Conservation (phyloP, 495 filamentous ascomycete genomes). For the Aspergillus asperescens region DNA sequence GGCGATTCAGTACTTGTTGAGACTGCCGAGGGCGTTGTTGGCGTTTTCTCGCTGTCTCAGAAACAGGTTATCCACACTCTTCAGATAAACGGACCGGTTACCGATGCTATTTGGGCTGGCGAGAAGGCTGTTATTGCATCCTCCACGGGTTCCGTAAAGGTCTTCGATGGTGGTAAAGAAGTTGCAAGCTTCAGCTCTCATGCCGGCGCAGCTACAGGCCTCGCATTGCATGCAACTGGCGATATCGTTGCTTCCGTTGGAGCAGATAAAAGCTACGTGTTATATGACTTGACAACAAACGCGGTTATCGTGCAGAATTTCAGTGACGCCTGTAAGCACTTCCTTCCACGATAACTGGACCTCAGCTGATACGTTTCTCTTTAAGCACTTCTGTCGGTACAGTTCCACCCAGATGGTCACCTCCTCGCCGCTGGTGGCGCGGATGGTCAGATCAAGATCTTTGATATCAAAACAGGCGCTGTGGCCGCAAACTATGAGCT, state of each 20-base stretch:
- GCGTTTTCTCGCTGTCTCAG: conserved; percentile 71
- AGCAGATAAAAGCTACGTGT: conserved; percentile 85
- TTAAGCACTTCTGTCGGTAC: conserved; percentile 67
- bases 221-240: conserved; percentile 79
- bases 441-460: conserved; percentile 76
- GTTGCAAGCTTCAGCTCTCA: conserved; percentile 65
- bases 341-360: background rate
- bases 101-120: conserved; percentile 74
- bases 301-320: conserved; percentile 70
- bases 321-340: conserved; percentile 69
- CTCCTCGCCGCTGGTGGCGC: conserved; percentile 78
- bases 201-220: conserved; percentile 69
- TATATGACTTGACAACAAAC: conserved; percentile 72
- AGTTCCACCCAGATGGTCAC: conserved; percentile 94
- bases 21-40: conserved; percentile 68
- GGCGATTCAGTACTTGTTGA: conserved; percentile 73
- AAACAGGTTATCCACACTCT: conserved; percentile 64
- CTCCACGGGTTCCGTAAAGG: conserved; percentile 68
- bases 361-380: conserved; percentile 9
- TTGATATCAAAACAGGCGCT: conserved; percentile 68
- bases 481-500: conserved; percentile 66
- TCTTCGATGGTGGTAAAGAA: conserved; percentile 65
- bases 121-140: conserved; percentile 66
- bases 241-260: conserved; percentile 84
- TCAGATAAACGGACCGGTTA: conserved; percentile 63